Evolutionary conservation across 768 basidiomycete species (phyloP).

Genomic region (Tremella fuciformis): DNA sequence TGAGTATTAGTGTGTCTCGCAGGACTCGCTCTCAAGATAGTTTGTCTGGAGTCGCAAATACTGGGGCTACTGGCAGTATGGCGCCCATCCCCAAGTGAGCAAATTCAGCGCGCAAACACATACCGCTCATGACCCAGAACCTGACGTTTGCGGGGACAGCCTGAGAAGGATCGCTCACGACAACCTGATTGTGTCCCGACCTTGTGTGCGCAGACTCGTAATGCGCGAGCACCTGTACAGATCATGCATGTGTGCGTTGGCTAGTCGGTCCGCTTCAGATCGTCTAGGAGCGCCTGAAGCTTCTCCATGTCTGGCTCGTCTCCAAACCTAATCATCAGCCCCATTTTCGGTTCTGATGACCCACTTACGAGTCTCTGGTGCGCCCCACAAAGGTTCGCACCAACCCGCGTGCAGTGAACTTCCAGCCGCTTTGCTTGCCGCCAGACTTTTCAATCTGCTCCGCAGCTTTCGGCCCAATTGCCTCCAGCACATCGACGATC

Average conservation of each 20-base stretch:
- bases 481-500: slow-evolving; percentile 73
- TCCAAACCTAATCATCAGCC: slow-evolving; percentile 59
- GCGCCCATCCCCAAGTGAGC: slow-evolving; percentile 20
- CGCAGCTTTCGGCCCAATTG: slow-evolving; percentile 64
- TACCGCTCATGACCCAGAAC: background rate
- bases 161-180: background rate
- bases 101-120: background rate
- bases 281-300: slow-evolving; percentile 66
- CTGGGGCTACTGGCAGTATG: slow-evolving; percentile 19
- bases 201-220: background rate
- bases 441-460: slow-evolving; percentile 33
- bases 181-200: background rate
- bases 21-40: slow-evolving; percentile 10
- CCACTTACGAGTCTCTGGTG: slow-evolving; percentile 59
- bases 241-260: background rate
- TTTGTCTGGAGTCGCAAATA: slow-evolving; percentile 17
- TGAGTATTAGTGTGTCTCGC: slow-evolving; percentile 8
- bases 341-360: background rate
- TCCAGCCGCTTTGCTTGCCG: slow-evolving; percentile 61
- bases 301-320: slow-evolving; percentile 80
- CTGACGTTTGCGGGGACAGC: slow-evolving; percentile 2
- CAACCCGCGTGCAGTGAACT: slow-evolving; percentile 77
- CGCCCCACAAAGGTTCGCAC: slow-evolving; percentile 84
- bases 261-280: slow-evolving; percentile 55
- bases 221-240: background rate